A percentile compares a stretch with the other conserved stretches of the same genome.
These are phyloP conservation scores for Ustilago lituana DNA, from an alignment of 1,284 basidiomycete genomes.

Conservation along the genomic window DNA sequence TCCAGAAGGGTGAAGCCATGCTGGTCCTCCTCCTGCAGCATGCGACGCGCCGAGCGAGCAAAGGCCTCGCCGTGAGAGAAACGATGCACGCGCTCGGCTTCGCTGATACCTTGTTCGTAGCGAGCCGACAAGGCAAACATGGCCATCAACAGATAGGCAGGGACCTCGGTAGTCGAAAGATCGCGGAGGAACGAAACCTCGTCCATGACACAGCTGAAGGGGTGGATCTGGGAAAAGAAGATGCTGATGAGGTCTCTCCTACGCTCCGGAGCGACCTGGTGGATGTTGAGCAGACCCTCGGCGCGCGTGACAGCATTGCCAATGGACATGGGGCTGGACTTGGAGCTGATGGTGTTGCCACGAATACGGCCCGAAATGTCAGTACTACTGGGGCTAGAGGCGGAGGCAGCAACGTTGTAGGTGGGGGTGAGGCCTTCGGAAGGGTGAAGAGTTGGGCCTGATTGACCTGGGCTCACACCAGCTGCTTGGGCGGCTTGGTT, in stretches of 20 bases:
- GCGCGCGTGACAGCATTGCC: slow-evolving; percentile 13
- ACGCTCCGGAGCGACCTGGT: slow-evolving; percentile 39
- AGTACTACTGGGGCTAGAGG: slow-evolving; percentile 27
- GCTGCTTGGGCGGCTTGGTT: slow-evolving; percentile 21
- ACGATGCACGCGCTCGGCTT: slow-evolving; percentile 36
- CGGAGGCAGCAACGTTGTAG: slow-evolving; percentile 14
- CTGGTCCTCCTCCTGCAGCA: slow-evolving; percentile 53
- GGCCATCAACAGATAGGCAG: slow-evolving; percentile 68
- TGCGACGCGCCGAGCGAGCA: slow-evolving; percentile 47
- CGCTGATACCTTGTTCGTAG: slow-evolving; percentile 61
- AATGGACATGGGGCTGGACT: slow-evolving; percentile 32
- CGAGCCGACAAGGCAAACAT: slow-evolving; percentile 69
- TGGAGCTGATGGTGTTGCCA: slow-evolving; percentile 39
- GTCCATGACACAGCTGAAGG: slow-evolving; percentile 69
- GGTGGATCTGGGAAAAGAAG: slow-evolving; percentile 69
- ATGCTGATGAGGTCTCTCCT: slow-evolving; percentile 52
- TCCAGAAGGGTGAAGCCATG: slow-evolving; percentile 49
- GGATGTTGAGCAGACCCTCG: slow-evolving; percentile 32
- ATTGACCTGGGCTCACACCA: slow-evolving; percentile 2
- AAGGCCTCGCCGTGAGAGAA: slow-evolving; percentile 47
- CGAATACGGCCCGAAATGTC: slow-evolving; percentile 31
- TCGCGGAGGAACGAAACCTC: slow-evolving; percentile 69
- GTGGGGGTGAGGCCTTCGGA: slow-evolving; percentile 25
- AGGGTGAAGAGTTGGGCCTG: slow-evolving; percentile 24
- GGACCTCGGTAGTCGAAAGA: slow-evolving; percentile 67